Percentiles rank a stretch among this genome's conserved stretches.
phyloP scores from a whole-genome alignment of 148 eudicot species.

The Dysphania ambrosioides region DNA sequence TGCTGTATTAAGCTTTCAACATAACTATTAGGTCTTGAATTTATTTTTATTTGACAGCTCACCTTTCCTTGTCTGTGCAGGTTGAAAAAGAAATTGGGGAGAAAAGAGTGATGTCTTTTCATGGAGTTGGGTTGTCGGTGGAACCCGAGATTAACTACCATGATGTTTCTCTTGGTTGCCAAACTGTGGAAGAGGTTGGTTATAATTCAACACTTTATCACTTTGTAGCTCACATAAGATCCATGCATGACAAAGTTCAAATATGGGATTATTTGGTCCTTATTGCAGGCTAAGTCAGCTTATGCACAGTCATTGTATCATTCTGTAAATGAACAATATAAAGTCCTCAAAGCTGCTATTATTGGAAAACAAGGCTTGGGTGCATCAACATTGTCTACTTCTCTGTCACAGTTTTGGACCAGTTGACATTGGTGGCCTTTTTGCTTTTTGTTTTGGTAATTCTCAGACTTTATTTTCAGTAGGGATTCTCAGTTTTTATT shows the following conservation, averaged over 20 bases:
- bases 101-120: conserved; percentile 72
- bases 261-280: not conserved
- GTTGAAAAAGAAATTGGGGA: conserved; percentile 98
- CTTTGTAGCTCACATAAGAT: not conserved
- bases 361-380: conserved; percentile 63
- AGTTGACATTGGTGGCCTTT: conserved; percentile 5
- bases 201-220: not conserved
- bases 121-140: conserved; percentile 78
- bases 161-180: conserved; percentile 46
- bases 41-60: not conserved
- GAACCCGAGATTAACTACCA: conserved; percentile 50
- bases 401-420: conserved; percentile 72
- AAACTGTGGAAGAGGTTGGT: conserved; percentile 66
- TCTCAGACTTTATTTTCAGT: not conserved
- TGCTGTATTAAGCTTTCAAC: conserved; percentile 19
- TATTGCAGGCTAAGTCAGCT: conserved; percentile 60
- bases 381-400: conserved; percentile 53
- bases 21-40: not conserved
- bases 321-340: conserved; percentile 67
- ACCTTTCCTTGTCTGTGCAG: conserved; percentile 32
- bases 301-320: conserved; percentile 51
- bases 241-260: conserved; percentile 5
- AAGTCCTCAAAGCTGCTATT: conserved; percentile 59
- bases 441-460: conserved; percentile 27
- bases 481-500: not conserved